Conservation (phyloP, 2,329 filamentous ascomycete species). For the Aspergillus udagawae region DNA sequence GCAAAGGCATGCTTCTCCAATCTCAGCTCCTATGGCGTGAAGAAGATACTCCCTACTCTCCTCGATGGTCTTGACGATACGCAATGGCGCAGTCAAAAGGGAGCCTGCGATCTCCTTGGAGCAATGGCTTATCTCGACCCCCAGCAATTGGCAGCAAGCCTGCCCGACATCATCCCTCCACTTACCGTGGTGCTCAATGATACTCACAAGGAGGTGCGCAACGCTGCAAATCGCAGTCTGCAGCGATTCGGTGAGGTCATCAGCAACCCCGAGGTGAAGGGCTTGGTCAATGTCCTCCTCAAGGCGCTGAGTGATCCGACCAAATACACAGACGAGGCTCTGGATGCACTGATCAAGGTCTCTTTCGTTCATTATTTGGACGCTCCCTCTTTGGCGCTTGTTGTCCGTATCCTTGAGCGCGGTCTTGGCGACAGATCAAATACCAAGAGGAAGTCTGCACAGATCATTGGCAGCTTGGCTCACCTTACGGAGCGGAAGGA, state of each 20-base stretch:
- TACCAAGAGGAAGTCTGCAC: conserved; percentile 92
- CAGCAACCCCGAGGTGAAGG: conserved; percentile 94
- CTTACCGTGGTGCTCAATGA: conserved; percentile 92
- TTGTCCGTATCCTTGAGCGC: conserved; percentile 92
- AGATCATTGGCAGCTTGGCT: conserved; percentile 95
- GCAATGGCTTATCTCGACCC: conserved; percentile 99
- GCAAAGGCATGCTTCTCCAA: conserved; percentile 92
- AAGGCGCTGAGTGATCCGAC: conserved; percentile 97
- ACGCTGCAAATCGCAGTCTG: conserved; percentile 88
- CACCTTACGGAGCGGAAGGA: conserved; percentile 97
- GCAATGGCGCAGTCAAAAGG: conserved; percentile 98
- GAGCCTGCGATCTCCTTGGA: conserved; percentile 91
- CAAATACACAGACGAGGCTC: conserved; percentile 90
- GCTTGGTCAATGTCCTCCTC: conserved; percentile 81
- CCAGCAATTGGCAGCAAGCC: conserved; percentile 82
- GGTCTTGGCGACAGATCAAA: conserved; percentile 85
- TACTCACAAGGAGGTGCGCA: conserved; percentile 93
- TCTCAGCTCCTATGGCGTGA: conserved; percentile 92
- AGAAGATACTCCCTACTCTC: conserved; percentile 86
- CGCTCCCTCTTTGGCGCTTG: conserved; percentile 87
- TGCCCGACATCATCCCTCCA: conserved; percentile 95
- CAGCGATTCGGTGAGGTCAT: conserved; percentile 99
- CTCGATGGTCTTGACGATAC: conserved; percentile 89
- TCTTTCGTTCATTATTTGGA: conserved; percentile 98
- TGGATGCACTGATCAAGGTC: conserved; percentile 95